These are phyloP conservation scores for Cornus kousa DNA, from an alignment of 148 eudicot genomes.

Conservation along the genomic window DNA sequence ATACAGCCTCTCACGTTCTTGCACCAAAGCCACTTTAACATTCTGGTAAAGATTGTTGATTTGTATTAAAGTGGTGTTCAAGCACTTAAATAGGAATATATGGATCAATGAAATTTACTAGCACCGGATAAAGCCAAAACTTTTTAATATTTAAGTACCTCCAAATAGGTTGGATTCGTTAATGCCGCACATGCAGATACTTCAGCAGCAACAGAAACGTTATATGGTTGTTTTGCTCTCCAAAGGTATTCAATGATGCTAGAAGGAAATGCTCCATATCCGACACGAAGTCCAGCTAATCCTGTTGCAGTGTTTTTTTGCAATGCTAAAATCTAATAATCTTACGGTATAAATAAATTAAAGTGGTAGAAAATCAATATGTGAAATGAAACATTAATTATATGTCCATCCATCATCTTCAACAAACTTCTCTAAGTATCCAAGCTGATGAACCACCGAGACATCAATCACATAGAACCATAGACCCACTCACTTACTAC, in stretches of 20 bases:
- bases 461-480: not conserved
- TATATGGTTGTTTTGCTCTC: slow-evolving; percentile 97
- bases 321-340: not conserved
- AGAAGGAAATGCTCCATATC: slow-evolving; percentile 94
- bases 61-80: slow-evolving; percentile 12
- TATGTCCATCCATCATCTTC: not conserved
- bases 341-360: not conserved
- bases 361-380: not conserved
- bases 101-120: not conserved
- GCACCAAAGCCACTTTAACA: slow-evolving; percentile 80
- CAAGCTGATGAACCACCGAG: not conserved
- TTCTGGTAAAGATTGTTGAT: slow-evolving; percentile 37
- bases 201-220: slow-evolving; percentile 98
- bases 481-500: not conserved
- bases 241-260: slow-evolving; percentile 85
- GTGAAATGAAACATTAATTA: not conserved
- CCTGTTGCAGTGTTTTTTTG: slow-evolving; percentile 41
- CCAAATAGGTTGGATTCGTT: slow-evolving; percentile 70
- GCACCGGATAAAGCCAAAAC: not conserved
- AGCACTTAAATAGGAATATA: not conserved
- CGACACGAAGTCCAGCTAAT: slow-evolving; percentile 88
- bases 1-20: slow-evolving; percentile 78
- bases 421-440: not conserved
- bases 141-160: slow-evolving; percentile 36
- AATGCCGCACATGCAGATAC: slow-evolving; percentile 95